These are phyloP conservation scores for Lentinula edodes DNA, from an alignment of 768 basidiomycete genomes.

Conservation along the genomic window DNA sequence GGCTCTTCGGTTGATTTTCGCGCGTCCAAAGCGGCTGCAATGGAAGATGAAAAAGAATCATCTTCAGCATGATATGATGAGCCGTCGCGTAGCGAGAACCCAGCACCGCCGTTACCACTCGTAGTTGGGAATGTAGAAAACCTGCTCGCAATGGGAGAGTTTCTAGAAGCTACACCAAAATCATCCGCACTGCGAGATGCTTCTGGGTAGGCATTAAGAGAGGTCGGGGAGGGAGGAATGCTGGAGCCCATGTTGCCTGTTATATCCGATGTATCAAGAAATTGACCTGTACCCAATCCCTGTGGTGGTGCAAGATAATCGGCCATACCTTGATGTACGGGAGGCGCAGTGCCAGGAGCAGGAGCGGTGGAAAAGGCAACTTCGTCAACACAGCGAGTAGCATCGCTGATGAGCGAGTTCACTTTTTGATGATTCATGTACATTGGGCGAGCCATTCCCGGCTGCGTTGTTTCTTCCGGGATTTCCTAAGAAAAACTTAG, in stretches of 20 bases:
- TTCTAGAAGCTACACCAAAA: slow-evolving; percentile 27
- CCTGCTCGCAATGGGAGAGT: slow-evolving; percentile 32
- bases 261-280: slow-evolving; percentile 19
- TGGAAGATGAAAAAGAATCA: slow-evolving; percentile 30
- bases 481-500: slow-evolving; percentile 51
- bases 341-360: slow-evolving; percentile 14
- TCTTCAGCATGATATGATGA: slow-evolving; percentile 20
- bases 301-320: slow-evolving; percentile 26
- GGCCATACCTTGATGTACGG: slow-evolving; percentile 2
- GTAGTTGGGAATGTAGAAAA: slow-evolving; percentile 69
- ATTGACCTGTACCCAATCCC: slow-evolving; percentile 18
- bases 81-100: slow-evolving; percentile 23
- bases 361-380: slow-evolving; percentile 43
- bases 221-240: slow-evolving; percentile 9
- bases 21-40: slow-evolving; percentile 26
- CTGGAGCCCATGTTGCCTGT: slow-evolving; percentile 9
- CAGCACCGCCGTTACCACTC: slow-evolving; percentile 20
- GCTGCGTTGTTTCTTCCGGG: slow-evolving; percentile 72
- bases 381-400: slow-evolving; percentile 47
- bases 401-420: slow-evolving; percentile 57
- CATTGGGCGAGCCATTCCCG: slow-evolving; percentile 68
- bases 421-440: slow-evolving; percentile 67
- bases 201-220: neutral
- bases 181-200: slow-evolving; percentile 26
- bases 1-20: slow-evolving; percentile 23